Base-by-base conservation (phyloP, 2,329 filamentous ascomycete genomes). In the Scedosporium aurantiacum region DNA sequence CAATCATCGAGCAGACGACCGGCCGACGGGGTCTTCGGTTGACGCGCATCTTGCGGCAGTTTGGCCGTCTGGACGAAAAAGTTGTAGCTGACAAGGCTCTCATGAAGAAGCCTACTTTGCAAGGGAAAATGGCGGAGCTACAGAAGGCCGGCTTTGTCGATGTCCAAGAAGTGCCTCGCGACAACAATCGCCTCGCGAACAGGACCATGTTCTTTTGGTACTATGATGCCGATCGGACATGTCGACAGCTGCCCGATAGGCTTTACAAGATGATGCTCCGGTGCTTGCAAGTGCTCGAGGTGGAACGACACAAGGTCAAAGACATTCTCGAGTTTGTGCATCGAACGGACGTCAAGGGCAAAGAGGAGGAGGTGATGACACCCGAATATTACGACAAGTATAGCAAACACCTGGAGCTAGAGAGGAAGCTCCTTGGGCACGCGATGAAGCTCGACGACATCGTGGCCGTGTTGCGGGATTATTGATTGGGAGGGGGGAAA, bases 1-100 rank as follows among this genome's bases (percentile, higher is more conserved):
- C 86, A 14, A 87, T 91, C 50, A 87, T 97, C 61, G 83, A 88
- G 64, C 84, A 90, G 60, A 84, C 85, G 2, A 91, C 90, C 67
- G 91, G 91, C 6, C 82, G 83, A 6, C 79, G 88, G 56, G 91
- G 91, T 0, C 81, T 93, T 18, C 89, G 93, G 7, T 79, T 99
- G n/a, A 82, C 91, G 21, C 88, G 91, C 21, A 91, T 97, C 61
- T 81, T 99, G 21, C 83, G 88, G 45, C 86, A 89, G 63, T 91
- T 92, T 70, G 94, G 94, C 60, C 96, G 94, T 70, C 79, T 97
- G n/a, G 93, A 97, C 66, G 94, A 99, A 73, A 96, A 95, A 73
- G 87, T 89, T 63, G 80, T 97, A 12, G 88, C 89, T 43, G 86
- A 86, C 58, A 81, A 91, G 61, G 89, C 89, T 60, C 82, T 99